Conservation (phyloP, 177 flowering plant species). For the Vitis hybrid region DNA sequence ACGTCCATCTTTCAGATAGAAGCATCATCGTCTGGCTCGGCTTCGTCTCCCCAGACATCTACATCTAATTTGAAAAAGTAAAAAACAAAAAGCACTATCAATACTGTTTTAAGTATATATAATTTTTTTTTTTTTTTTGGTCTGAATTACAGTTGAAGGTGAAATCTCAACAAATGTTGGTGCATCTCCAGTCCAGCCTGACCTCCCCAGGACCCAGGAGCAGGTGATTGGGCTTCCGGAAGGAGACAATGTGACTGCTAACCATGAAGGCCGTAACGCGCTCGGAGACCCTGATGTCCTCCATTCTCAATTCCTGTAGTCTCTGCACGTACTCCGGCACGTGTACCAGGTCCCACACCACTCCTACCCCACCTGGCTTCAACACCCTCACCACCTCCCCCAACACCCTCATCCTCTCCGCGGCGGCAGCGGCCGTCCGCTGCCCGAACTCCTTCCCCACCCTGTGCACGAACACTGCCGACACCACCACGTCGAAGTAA, state of each 20-base stretch:
- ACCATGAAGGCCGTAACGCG: constrained; percentile 90
- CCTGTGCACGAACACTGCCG: constrained; percentile 70
- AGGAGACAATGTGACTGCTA: constrained; percentile 88
- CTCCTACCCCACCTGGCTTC: constrained; percentile 87
- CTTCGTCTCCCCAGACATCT: constrained; percentile 51
- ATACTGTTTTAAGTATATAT: constrained; percentile 3
- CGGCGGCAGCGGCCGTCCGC: constrained; percentile 72
- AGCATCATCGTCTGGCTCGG: constrained; percentile 27
- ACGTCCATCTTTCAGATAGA: neutral
- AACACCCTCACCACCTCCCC: constrained; percentile 84
- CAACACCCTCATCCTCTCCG: constrained; percentile 76
- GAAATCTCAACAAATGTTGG: no score
- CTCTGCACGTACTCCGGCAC: constrained; percentile 85
- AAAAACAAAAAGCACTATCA: neutral
- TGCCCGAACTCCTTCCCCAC: constrained; percentile 85
- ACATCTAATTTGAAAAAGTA: neutral
- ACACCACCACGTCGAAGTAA: constrained; percentile 91
- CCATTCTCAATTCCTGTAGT: constrained; percentile 80
- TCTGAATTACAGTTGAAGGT: neutral
- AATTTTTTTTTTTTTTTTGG: neutral
- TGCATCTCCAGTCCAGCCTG: constrained; percentile 70
- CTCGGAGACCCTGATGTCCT: constrained; percentile 84
- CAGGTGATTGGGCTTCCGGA: constrained; percentile 72
- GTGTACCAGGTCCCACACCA: constrained; percentile 87
- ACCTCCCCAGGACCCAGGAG: constrained; percentile 48